phyloP scores from a whole-genome alignment of 1,284 basidiomycete species.

The Pyrrhoderma lamaoense region DNA sequence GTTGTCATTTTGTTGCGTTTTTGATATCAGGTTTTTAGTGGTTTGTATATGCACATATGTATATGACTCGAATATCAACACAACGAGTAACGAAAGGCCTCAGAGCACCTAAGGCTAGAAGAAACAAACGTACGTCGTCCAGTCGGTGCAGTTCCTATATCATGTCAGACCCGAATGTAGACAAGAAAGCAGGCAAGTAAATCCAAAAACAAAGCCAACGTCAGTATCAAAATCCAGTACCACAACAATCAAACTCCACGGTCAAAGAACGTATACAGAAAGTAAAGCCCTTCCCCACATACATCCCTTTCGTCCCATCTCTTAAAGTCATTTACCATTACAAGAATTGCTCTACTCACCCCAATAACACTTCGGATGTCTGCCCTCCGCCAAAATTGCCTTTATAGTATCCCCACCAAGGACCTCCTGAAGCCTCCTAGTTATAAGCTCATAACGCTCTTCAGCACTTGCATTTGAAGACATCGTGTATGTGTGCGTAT shows the following conservation, averaged over 20 bases:
- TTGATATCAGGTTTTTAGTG: not conserved
- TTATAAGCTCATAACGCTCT: constrained; percentile 81
- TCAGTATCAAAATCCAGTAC: constrained; percentile 3
- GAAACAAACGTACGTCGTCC: constrained; percentile 73
- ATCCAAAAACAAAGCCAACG: constrained; percentile 1
- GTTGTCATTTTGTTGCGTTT: constrained; percentile 3
- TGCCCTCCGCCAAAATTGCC: constrained; percentile 73
- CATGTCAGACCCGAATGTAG: too few species aligned
- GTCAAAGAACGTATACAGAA: too few species aligned
- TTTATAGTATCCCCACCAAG: constrained; percentile 84
- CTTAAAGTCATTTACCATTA: not conserved
- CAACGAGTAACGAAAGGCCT: not conserved
- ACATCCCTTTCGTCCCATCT: not conserved
- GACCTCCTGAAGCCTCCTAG: constrained; percentile 81
- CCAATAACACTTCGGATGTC: constrained; percentile 82
- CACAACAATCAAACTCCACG: not conserved
- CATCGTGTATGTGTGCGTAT: too few species aligned
- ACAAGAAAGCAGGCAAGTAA: constrained; percentile 5
- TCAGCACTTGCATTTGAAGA: constrained; percentile 27
- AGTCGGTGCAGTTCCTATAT: constrained; percentile 84
- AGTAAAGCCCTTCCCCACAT: too few species aligned
- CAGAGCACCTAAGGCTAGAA: not conserved
- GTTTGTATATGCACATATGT: not conserved
- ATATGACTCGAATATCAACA: not conserved
- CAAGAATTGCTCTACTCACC: constrained; percentile 42